Percentiles rank a stretch among this genome's conserved stretches.
Evolutionary conservation across 805 yeast species (phyloP).

Genomic region (Dipodascopsis tothii): DNA sequence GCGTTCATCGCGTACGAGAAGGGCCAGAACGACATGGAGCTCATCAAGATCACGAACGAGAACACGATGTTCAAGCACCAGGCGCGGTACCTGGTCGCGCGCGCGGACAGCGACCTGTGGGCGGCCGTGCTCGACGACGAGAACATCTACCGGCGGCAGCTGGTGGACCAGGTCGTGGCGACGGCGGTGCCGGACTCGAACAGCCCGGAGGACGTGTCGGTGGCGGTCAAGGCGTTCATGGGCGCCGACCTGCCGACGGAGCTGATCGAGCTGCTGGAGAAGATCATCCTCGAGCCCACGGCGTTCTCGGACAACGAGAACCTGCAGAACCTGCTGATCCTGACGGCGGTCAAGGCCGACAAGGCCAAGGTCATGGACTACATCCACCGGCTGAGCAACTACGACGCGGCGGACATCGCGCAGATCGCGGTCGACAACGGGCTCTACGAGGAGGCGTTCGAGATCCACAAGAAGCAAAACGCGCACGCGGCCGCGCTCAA

Average conservation of each 20-base stretch:
- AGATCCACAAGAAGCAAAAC: constrained; percentile 80
- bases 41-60: constrained; percentile 87
- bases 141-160: constrained; percentile 79
- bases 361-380: constrained; percentile 73
- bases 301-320: constrained; percentile 94
- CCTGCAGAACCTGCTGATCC: constrained; percentile 81
- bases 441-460: constrained; percentile 87
- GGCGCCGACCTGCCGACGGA: constrained; percentile 87
- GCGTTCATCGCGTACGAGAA: constrained; percentile 97
- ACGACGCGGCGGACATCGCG: constrained; percentile 90
- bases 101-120: constrained; percentile 86
- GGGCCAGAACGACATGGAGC: constrained; percentile 85
- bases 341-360: constrained; percentile 95
- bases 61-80: constrained; percentile 97
- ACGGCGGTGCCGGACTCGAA: constrained; percentile 91
- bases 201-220: constrained; percentile 87
- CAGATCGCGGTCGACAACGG: constrained; percentile 83
- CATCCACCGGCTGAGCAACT: constrained; percentile 82
- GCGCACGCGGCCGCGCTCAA: constrained; percentile 71
- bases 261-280: constrained; percentile 87
- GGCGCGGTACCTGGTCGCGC: constrained; percentile 85
- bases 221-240: constrained; percentile 94
- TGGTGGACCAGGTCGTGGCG: constrained; percentile 89
- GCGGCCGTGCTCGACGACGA: constrained; percentile 63
- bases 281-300: constrained; percentile 93